Percentiles rank a stretch among this genome's conserved stretches.
Conservation (phyloP, 257 asterid genomes). For the Solanum bulbocastanum region DNA sequence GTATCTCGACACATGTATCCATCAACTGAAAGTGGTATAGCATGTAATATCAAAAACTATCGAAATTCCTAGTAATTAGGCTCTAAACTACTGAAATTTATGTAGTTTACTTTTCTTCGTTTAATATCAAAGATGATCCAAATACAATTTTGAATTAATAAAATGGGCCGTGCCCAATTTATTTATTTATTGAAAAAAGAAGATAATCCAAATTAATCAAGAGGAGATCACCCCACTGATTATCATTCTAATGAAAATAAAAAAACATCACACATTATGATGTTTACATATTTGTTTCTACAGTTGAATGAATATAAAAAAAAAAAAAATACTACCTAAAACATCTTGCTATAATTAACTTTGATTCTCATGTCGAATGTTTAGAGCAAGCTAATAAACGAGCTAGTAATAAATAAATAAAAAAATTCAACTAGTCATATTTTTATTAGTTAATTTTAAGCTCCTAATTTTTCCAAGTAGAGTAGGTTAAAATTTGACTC, state of each 20-base stretch:
- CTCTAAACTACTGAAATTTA: no score
- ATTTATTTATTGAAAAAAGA: no score
- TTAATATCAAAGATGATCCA: neutral
- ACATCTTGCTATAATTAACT: neutral
- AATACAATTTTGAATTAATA: neutral
- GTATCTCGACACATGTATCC: no score
- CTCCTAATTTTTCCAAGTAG: neutral
- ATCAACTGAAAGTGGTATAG: no score
- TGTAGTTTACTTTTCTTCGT: neutral
- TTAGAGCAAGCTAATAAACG: no score
- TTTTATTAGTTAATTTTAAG: neutral
- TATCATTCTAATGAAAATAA: neutral
- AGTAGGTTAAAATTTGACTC: neutral
- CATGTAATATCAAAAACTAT: no score
- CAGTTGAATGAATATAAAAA: neutral
- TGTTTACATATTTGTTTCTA: neutral
- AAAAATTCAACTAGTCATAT: no score
- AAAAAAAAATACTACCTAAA: neutral
- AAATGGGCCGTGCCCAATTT: neutral
- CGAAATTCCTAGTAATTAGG: fast-evolving
- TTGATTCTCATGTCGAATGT: neutral
- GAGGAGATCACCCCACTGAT: neutral
- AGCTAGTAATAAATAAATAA: no score
- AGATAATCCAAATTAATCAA: neutral
- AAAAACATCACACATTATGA: neutral